Evolutionary conservation across 2,329 filamentous ascomycete species (phyloP), one percentile per base, ranked within the genome.

Genomic region (Penicillium rolfsii): DNA sequence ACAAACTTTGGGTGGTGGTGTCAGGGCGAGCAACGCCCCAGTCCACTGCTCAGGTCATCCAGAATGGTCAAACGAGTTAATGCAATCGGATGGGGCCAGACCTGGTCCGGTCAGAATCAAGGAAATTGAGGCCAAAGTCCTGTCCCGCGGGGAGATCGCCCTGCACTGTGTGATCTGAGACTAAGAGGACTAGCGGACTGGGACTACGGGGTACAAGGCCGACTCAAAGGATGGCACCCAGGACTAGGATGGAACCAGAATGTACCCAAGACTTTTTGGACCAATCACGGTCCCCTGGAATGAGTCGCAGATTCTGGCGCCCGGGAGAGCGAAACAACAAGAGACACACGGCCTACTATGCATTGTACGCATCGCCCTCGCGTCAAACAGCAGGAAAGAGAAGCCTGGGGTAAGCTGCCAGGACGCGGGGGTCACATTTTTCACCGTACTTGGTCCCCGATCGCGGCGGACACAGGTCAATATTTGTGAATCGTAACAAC

Each of bases 31-130:
- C 9, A 35, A 35, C 28, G n/a, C n/a, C 28, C 48, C 30, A 28
- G 43, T 24, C 36, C 36, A 40, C 16, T 45, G 41, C 30, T 11
- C 33, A 33, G 2, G 19, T 28, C 24, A 16, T 19, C 26, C 30
- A 30, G 45, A 48, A 48, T 30, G 53, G 60, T 59, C 58, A 63
- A 63, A 52, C 55, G 55, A 63, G 38, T 59, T 64, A 41, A 63
- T 65, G 63, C 59, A 60, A 50, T 58, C 19, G 22, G 59, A 58
- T 57, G 61, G 61, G 33, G 55, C 45, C 52, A 35, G 4, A 4
- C 35, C 45, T 35, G n/a, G 33, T 16, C 46, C 1, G n/a, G 26
- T 41, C n/a, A 40, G 16, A 16, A 41, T 49, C 50, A 35, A 19
- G 30, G 28, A 45, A 38, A 36, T 26, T 26, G 36, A 48, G 26